These are phyloP conservation scores for Bombardia bombarda DNA, from an alignment of 495 filamentous ascomycete species.

Conservation along the genomic window DNA sequence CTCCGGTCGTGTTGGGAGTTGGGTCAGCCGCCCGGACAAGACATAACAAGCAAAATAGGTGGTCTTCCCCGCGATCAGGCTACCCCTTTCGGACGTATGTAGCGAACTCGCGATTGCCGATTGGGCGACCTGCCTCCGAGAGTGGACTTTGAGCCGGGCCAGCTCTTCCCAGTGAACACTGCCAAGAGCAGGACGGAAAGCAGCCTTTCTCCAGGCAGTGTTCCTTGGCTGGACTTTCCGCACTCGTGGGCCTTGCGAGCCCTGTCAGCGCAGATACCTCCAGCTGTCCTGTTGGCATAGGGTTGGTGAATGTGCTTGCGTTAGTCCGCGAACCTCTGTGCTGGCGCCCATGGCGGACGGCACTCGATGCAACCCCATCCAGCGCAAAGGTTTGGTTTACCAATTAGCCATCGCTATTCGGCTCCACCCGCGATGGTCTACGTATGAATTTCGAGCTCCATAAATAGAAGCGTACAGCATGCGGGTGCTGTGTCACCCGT, in stretches of 20 bases:
- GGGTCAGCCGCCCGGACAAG: no score
- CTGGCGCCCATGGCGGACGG: constrained; percentile 8
- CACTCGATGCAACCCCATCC: constrained; percentile 13
- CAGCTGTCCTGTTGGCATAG: neutral
- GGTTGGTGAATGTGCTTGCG: neutral
- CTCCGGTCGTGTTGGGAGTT: no score
- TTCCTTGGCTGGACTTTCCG: no score
- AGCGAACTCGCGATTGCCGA: neutral
- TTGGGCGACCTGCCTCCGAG: no score
- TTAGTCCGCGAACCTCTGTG: constrained; percentile 2
- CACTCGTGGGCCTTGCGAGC: neutral
- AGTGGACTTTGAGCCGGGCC: no score
- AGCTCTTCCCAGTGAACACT: no score
- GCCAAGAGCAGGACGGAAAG: no score
- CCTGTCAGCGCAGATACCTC: neutral
- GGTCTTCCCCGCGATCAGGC: constrained; percentile 1
- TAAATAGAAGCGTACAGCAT: constrained; percentile 16
- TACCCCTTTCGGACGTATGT: neutral
- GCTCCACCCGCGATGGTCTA: constrained; percentile 2
- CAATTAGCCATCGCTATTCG: constrained; percentile 4
- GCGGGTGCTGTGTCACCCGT: constrained; percentile 11
- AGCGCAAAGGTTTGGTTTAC: constrained; percentile 1
- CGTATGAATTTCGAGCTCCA: no score
- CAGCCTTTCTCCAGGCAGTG: neutral
- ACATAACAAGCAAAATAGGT: no score